Percentiles rank a stretch among this genome's conserved stretches.
Conservation (phyloP, 2,329 filamentous ascomycete genomes). For the Claviceps fusiformis region DNA sequence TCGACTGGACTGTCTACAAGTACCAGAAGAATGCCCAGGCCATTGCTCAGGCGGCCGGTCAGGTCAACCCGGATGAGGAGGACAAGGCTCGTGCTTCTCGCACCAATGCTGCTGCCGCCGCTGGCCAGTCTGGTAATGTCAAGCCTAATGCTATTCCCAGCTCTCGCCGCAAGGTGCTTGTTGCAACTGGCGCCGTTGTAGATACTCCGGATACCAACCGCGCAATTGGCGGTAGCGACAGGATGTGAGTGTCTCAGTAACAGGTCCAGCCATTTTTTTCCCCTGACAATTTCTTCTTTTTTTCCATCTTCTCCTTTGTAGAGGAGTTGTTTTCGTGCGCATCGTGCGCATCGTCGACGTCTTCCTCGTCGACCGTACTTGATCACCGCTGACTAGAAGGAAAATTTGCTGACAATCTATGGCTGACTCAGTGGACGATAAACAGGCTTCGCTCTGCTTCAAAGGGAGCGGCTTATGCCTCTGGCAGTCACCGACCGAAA, state of each 20-base stretch:
- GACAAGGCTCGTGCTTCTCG: slow-evolving; percentile 62
- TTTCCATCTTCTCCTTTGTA: no score
- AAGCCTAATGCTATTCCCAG: slow-evolving; percentile 64
- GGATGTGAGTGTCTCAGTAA: slow-evolving; percentile 77
- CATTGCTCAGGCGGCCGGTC: slow-evolving; percentile 68
- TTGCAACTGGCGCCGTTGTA: slow-evolving; percentile 40
- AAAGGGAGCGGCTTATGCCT: slow-evolving; percentile 45
- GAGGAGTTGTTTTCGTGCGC: slow-evolving; percentile 53
- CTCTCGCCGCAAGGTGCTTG: slow-evolving; percentile 75
- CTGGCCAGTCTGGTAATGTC: slow-evolving; percentile 47
- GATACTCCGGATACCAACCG: slow-evolving; percentile 62
- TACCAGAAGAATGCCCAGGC: slow-evolving; percentile 97
- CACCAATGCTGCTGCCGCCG: slow-evolving; percentile 50
- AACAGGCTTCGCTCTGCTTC: slow-evolving; percentile 77
- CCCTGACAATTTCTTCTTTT: slow-evolving; percentile 26
- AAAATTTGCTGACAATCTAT: slow-evolving; percentile 56
- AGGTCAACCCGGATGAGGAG: slow-evolving; percentile 55
- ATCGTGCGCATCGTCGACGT: slow-evolving; percentile 68
- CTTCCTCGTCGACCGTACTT: slow-evolving; percentile 70
- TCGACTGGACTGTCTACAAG: slow-evolving; percentile 99
- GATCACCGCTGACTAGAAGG: slow-evolving; percentile 60
- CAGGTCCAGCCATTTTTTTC: slow-evolving; percentile 22
- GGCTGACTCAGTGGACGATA: slow-evolving; percentile 73
- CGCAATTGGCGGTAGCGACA: slow-evolving; percentile 68
- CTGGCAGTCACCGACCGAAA: slow-evolving; percentile 24